phyloP scores from a whole-genome alignment of 2,329 filamentous ascomycete genomes.

The Sporothrix sp. region DNA sequence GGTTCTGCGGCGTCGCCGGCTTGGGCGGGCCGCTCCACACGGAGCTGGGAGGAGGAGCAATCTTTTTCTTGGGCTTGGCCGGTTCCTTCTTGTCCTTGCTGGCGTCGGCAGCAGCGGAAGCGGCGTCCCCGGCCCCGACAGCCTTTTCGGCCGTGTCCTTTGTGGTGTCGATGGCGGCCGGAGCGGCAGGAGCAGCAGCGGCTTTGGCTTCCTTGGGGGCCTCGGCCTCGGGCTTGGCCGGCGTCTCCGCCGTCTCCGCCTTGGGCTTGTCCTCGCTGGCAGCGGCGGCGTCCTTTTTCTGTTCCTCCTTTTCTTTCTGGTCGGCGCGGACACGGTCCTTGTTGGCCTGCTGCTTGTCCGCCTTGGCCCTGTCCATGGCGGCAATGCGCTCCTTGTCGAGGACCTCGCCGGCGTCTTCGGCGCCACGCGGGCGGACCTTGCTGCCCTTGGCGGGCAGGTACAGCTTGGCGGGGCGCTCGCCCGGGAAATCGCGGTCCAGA shows the following conservation, averaged over 20 bases:
- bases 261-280: neutral
- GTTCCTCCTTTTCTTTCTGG: neutral
- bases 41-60: conserved; percentile 13
- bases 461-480: conserved; percentile 60
- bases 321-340: neutral
- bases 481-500: conserved; percentile 53
- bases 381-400: conserved; percentile 13
- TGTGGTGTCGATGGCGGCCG: too few relatives aligned
- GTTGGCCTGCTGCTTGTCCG: conserved; percentile 1
- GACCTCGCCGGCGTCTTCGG: conserved; percentile 17
- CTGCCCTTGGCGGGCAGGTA: conserved; percentile 64
- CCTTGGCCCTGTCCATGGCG: conserved; percentile 7
- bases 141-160: neutral
- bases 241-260: conserved; percentile 21
- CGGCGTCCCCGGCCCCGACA: neutral
- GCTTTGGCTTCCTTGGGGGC: conserved; percentile 4
- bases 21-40: conserved; percentile 36
- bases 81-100: conserved; percentile 12
- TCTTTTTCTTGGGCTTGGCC: conserved; percentile 17
- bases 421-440: conserved; percentile 28
- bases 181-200: neutral
- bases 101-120: neutral
- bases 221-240: conserved; percentile 21
- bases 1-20: conserved; percentile 54
- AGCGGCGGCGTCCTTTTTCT: neutral